These are phyloP conservation scores for Chrysanthemum seticuspe DNA, from an alignment of 129 eudicot genomes.

Conservation along the genomic window DNA sequence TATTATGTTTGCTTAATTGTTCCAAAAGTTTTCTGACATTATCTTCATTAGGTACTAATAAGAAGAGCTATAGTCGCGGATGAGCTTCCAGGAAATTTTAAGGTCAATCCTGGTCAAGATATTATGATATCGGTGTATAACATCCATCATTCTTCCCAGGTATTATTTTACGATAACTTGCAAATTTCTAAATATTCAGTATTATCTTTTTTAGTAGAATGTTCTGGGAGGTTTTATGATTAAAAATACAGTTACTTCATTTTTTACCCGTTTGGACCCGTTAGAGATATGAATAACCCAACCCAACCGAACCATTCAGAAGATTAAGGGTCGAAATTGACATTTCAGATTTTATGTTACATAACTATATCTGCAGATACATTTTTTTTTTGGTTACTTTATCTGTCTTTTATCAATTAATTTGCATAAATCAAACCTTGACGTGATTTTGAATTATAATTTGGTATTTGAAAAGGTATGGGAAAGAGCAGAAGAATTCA, in stretches of 20 bases:
- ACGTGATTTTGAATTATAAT: neutral
- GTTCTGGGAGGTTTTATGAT: neutral
- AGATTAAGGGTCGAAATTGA: too few relatives aligned
- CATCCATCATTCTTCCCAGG: constrained; percentile 91
- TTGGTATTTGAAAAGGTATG: constrained; percentile 53
- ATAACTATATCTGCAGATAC: neutral
- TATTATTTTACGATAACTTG: constrained; percentile 25
- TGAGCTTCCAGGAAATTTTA: constrained; percentile 89
- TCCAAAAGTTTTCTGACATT: neutral
- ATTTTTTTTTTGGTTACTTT: neutral
- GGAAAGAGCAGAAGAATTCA: constrained; percentile 92
- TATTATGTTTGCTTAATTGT: neutral
- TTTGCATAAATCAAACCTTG: neutral
- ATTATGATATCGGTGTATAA: constrained; percentile 97
- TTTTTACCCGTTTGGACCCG: too few relatives aligned
- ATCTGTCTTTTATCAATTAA: neutral
- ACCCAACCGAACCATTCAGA: too few relatives aligned
- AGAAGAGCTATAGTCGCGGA: constrained; percentile 85
- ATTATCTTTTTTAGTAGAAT: too few relatives aligned
- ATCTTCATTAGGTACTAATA: constrained; percentile 62
- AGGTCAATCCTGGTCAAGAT: constrained; percentile 93
- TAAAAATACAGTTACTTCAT: neutral
- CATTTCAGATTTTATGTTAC: neutral
- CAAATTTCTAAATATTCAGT: neutral
- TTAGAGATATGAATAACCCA: too few relatives aligned